phyloP scores from a whole-genome alignment of 805 yeast species.

The Wickerhamomyces chambardii region DNA sequence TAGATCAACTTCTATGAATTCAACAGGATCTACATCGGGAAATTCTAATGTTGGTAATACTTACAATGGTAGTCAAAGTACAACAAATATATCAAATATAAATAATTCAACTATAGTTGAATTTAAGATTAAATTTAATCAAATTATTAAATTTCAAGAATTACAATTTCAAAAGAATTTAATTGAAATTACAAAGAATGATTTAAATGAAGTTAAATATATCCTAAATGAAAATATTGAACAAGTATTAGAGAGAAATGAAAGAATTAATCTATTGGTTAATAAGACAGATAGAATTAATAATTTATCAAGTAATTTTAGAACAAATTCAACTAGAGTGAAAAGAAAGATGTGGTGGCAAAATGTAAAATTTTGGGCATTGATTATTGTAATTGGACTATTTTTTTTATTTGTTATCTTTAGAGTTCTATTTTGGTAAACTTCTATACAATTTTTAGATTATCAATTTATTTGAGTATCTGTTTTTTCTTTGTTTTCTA shows the following conservation, averaged over 20 bases:
- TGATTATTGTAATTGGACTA: conserved; percentile 12
- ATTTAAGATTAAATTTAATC: conserved; percentile 47
- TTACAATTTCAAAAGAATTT: conserved; percentile 23
- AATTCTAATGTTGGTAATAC: no score
- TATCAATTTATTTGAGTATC: no score
- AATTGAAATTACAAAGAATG: conserved; percentile 33
- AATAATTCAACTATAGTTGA: conserved; percentile 23
- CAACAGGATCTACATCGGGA: neutral
- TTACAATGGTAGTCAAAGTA: no score
- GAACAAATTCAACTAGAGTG: conserved; percentile 40
- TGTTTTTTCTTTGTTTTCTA: no score
- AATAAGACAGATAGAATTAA: conserved; percentile 54
- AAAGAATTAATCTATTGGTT: conserved; percentile 43
- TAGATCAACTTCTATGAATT: conserved; percentile 5
- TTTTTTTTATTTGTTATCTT: conserved; percentile 7
- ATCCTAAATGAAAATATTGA: conserved; percentile 56
- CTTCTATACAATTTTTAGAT: no score
- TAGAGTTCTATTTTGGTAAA: conserved; percentile 1
- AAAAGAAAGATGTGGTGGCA: conserved; percentile 49
- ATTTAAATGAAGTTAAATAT: conserved; percentile 45
- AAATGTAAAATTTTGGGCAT: conserved; percentile 32
- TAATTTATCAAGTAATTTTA: conserved; percentile 42
- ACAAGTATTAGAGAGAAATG: conserved; percentile 50
- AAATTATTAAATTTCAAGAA: conserved; percentile 47
- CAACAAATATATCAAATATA: neutral